These are phyloP conservation scores for Zea luxurians DNA, from an alignment of 176 grass and related monocot species.

Conservation along the genomic window DNA sequence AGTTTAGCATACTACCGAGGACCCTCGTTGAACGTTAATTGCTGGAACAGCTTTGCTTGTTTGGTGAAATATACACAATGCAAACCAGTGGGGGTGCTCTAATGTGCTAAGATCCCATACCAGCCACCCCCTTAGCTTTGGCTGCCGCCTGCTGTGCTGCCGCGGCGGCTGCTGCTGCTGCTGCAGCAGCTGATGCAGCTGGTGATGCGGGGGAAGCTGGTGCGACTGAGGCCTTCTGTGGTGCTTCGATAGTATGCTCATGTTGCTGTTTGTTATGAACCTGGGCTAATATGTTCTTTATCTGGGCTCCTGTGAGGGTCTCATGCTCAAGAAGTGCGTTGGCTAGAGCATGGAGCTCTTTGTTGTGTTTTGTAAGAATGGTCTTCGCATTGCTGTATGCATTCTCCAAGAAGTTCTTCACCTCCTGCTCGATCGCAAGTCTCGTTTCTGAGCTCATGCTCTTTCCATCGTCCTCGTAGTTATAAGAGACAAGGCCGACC, in stretches of 20 bases:
- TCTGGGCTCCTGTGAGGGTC: constrained; percentile 81
- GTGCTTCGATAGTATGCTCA: constrained; percentile 56
- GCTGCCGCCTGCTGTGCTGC: constrained; percentile 78
- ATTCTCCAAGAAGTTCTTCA: constrained; percentile 72
- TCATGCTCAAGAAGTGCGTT: constrained; percentile 87
- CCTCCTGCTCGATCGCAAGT: constrained; percentile 84
- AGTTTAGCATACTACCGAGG: constrained; percentile 27
- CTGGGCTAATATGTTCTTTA: constrained; percentile 76
- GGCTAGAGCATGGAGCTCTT: constrained; percentile 84
- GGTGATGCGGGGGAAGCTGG: constrained; percentile 49
- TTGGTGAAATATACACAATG: constrained; percentile 46
- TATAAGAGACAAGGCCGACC: constrained; percentile 79
- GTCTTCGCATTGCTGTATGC: constrained; percentile 92
- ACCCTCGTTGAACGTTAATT: constrained; percentile 28
- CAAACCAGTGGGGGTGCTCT: constrained; percentile 7
- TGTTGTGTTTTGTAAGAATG: constrained; percentile 78
- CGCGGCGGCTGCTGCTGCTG: constrained; percentile 44
- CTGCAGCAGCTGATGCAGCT: constrained; percentile 44
- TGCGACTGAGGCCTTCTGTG: constrained; percentile 58
- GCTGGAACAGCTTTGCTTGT: constrained; percentile 36
- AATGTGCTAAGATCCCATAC: constrained; percentile 60
- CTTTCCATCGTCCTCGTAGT: constrained; percentile 76
- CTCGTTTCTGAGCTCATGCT: constrained; percentile 94
- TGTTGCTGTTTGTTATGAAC: constrained; percentile 56
- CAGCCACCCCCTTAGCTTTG: constrained; percentile 83